These are phyloP conservation scores for Agastache rugosa DNA, from an alignment of 257 asterid genomes.

Conservation along the genomic window DNA sequence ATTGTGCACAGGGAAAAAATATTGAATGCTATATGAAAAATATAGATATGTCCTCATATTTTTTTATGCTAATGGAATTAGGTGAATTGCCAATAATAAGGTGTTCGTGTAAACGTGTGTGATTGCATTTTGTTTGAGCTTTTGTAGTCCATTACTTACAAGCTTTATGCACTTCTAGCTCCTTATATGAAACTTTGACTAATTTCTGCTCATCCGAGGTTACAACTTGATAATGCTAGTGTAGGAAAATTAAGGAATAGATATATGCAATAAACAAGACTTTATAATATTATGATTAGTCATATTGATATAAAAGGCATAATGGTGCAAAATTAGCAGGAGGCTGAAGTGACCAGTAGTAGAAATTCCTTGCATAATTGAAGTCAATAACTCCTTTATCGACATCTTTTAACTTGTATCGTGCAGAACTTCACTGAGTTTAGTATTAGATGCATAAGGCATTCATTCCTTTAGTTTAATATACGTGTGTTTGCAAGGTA, in stretches of 20 bases:
- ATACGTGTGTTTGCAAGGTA: background rate
- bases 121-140: background rate
- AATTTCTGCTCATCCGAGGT: background rate
- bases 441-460: background rate
- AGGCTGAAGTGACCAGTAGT: background rate
- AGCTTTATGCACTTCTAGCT: background rate
- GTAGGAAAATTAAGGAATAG: background rate
- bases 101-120: background rate
- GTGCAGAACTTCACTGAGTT: conserved; percentile 1
- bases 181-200: background rate
- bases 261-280: background rate
- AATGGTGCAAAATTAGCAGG: background rate
- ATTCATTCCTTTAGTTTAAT: background rate
- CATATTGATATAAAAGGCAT: background rate
- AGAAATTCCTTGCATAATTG: background rate
- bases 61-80: background rate
- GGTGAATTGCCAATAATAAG: background rate
- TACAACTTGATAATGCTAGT: background rate
- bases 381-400: background rate
- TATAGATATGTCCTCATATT: background rate
- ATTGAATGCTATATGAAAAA: background rate
- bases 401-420: background rate
- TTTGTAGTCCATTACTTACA: background rate
- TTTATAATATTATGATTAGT: background rate
- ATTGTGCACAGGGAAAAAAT: conserved; percentile 11